Evolutionary conservation across 352 stramenopile genomes (phyloP), one percentile per base, ranked within the genome.

Genomic region (Lagenidium sp.): DNA sequence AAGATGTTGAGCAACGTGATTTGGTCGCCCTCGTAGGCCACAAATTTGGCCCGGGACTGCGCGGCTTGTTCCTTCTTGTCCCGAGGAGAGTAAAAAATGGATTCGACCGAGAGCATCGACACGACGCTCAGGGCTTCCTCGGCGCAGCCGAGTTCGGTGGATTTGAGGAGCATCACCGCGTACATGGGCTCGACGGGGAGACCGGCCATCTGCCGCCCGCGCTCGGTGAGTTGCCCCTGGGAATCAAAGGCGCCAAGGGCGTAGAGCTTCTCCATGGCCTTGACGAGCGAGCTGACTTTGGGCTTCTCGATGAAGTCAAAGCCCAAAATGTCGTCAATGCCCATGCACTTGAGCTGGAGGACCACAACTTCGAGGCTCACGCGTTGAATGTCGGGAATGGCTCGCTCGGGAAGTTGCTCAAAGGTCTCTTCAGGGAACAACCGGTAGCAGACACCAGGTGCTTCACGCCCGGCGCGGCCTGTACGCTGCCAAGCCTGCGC

Each of bases 231-330:
- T 29, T 72, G 60, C 4, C 78, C 81, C 13, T 68, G 68, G 21
- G 53, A 42, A 34, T 89, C 68, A 26, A 94, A 67, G 0, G 77
- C 81, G 16, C 66, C 69, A 7, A 94, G 62, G 8, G 78, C 77
- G 37, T 82, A 94, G 19, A 94, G 50, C 45, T 88, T 89, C 43
- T 94, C 81, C 53, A 91, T 70, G 19, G 81, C 81, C 29, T 86
- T 85, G 13, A 90, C 52, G 25, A 94, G 51, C 18, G 79, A 83
- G 36, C 57, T 68, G 23, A 65, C 82, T 32, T 89, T 71, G 10
- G 81, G 81, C 31, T 85, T 84, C 34, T 96, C 79, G 43, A 96
- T 86, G 39, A 94, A 95, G 30, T 94, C 76, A 47, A 95, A 96
- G 1, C 64, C 65, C 16, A 93, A 55, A n/a, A 90, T 70, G 47